phyloP scores from a whole-genome alignment of 2,329 filamentous ascomycete genomes.

The Fusarium staphyleae region DNA sequence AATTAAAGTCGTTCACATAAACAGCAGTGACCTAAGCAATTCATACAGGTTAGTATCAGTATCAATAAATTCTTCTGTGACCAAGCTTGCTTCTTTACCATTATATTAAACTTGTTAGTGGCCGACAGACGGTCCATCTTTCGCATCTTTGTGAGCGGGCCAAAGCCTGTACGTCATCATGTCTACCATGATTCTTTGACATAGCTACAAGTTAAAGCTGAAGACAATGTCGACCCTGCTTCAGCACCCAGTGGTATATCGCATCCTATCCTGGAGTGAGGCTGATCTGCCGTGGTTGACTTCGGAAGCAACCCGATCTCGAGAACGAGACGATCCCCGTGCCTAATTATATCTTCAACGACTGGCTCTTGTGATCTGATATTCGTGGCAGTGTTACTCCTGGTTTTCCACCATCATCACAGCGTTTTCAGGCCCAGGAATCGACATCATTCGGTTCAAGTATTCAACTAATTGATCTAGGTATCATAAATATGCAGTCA shows the following conservation, averaged over 20 bases:
- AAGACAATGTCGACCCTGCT: too few species aligned
- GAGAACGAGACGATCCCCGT: neutral
- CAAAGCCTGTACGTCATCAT: too few species aligned
- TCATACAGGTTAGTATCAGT: too few species aligned
- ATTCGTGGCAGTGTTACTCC: constrained; percentile 16
- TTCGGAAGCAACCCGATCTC: constrained; percentile 1
- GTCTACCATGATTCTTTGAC: too few species aligned
- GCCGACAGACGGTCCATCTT: too few species aligned
- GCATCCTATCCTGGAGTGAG: neutral
- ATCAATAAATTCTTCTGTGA: too few species aligned
- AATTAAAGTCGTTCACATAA: too few species aligned
- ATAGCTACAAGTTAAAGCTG: too few species aligned
- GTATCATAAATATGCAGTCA: constrained; percentile 26
- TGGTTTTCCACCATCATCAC: neutral
- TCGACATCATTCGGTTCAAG: neutral
- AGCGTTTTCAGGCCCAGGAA: neutral
- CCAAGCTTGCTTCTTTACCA: too few species aligned
- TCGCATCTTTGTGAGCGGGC: too few species aligned
- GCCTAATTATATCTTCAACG: constrained; percentile 23
- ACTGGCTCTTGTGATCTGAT: constrained; percentile 4
- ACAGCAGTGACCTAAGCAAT: too few species aligned
- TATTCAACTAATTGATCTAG: constrained; percentile 16
- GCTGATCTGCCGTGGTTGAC: constrained; percentile 1
- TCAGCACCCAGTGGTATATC: neutral
- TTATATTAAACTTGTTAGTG: too few species aligned